phyloP scores from a whole-genome alignment of 2,329 filamentous ascomycete species.

The Coniochaeta sp. region DNA sequence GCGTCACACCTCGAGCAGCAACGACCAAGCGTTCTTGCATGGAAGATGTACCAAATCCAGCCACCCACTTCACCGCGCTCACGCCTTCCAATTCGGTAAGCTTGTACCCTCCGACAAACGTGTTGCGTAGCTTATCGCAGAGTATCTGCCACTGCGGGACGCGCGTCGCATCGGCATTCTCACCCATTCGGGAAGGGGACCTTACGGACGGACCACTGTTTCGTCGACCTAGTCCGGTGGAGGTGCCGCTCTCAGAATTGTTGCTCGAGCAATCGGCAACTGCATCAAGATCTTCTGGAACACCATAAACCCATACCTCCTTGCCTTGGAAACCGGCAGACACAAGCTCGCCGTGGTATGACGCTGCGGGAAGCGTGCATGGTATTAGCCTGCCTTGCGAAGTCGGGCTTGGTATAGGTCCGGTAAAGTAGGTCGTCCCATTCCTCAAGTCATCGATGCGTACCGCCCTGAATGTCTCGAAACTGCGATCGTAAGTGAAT shows the following conservation, averaged over 20 bases:
- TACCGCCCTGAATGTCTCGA: conserved; percentile 72
- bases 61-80: conserved; percentile 66
- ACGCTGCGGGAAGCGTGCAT: conserved; percentile 61
- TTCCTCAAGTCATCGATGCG: conserved; percentile 68
- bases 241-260: conserved; percentile 19
- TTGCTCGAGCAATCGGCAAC: conserved; percentile 35
- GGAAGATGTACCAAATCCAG: conserved; percentile 39
- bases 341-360: conserved; percentile 63
- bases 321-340: conserved; percentile 66
- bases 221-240: conserved; percentile 24
- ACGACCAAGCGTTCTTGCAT: conserved; percentile 56
- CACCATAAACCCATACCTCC: conserved; percentile 72
- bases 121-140: conserved; percentile 62
- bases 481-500: conserved; percentile 69
- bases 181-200: conserved; percentile 28
- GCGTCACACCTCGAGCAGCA: conserved; percentile 62
- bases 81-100: conserved; percentile 60
- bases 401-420: conserved; percentile 48
- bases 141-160: conserved; percentile 64
- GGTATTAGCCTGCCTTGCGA: conserved; percentile 57
- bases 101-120: conserved; percentile 60
- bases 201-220: conserved; percentile 35
- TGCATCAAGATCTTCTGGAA: conserved; percentile 66
- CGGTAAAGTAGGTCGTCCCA: conserved; percentile 73
- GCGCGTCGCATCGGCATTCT: conserved; percentile 23